Percentiles rank a stretch among this genome's conserved stretches.
These are phyloP conservation scores for Termitomyces sp. DNA, from an alignment of 768 basidiomycete species.

Conservation along the genomic window DNA sequence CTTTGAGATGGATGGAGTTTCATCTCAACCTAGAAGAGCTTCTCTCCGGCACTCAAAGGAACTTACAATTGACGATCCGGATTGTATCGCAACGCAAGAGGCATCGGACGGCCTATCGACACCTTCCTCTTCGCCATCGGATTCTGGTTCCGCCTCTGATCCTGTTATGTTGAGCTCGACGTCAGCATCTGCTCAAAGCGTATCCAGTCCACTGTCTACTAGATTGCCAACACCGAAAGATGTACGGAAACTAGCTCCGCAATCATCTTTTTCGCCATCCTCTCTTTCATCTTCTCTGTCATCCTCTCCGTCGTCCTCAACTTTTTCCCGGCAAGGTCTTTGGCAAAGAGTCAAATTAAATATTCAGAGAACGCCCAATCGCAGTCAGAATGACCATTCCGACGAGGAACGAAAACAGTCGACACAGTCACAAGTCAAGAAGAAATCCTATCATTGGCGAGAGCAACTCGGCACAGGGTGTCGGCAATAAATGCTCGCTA, in stretches of 20 bases:
- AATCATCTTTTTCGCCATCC: slow-evolving; percentile 2
- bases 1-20: slow-evolving; percentile 33
- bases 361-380: slow-evolving; percentile 20
- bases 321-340: slow-evolving; percentile 15
- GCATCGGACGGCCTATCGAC: slow-evolving; percentile 6
- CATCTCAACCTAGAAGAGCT: neutral
- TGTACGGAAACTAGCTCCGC: neutral
- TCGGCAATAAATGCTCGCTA: neutral
- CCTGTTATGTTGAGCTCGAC: slow-evolving; percentile 11
- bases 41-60: neutral
- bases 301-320: slow-evolving; percentile 5
- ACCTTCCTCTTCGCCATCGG: slow-evolving; percentile 18
- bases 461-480: slow-evolving; percentile 4
- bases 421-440: slow-evolving; percentile 8
- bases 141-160: slow-evolving; percentile 6
- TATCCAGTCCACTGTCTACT: neutral
- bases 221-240: neutral
- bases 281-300: slow-evolving; percentile 3
- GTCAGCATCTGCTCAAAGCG: slow-evolving; percentile 13
- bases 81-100: slow-evolving; percentile 1
- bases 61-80: slow-evolving; percentile 1
- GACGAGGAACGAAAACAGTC: slow-evolving; percentile 1
- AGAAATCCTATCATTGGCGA: slow-evolving; percentile 10
- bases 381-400: neutral
- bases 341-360: slow-evolving; percentile 34